A percentile compares a stretch with the other conserved stretches of the same genome.
These are phyloP conservation scores for Mayamaea pseudoterrestris DNA, from an alignment of 108 stramenopile genomes.

Conservation along the genomic window DNA sequence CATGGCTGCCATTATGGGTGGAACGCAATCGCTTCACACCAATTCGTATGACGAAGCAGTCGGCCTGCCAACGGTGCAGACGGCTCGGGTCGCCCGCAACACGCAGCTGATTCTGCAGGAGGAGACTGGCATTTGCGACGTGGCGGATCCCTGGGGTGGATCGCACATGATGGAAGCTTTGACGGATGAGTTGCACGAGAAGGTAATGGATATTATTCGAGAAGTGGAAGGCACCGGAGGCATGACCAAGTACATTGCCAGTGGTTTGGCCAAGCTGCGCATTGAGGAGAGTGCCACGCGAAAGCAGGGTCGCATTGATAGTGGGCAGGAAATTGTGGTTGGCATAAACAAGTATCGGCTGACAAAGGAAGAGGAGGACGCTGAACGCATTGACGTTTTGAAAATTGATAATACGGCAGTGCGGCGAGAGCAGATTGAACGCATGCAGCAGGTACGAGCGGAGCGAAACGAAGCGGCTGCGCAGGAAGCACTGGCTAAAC, in stretches of 20 bases:
- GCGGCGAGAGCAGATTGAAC: constrained; percentile 66
- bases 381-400: constrained; percentile 65
- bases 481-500: constrained; percentile 41
- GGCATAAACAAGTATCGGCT: constrained; percentile 97
- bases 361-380: constrained; percentile 52
- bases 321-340: constrained; percentile 77
- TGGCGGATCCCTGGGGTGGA: constrained; percentile 91
- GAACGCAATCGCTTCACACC: constrained; percentile 98
- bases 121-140: constrained; percentile 83
- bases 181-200: constrained; percentile 84
- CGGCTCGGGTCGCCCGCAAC: constrained; percentile 93
- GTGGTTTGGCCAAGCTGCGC: constrained; percentile 88
- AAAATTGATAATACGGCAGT: constrained; percentile 87
- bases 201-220: constrained; percentile 79
- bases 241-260: constrained; percentile 94
- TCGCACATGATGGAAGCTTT: constrained; percentile 96
- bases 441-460: constrained; percentile 56
- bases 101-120: constrained; percentile 97
- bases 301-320: constrained; percentile 85
- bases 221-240: constrained; percentile 92
- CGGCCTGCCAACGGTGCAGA: constrained; percentile 91
- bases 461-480: constrained; percentile 56
- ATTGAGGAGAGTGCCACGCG: constrained; percentile 95
- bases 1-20: constrained; percentile 94
- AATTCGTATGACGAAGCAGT: constrained; percentile 97